phyloP scores from a whole-genome alignment of 495 filamentous ascomycete species.

The Patellaria atrata region DNA sequence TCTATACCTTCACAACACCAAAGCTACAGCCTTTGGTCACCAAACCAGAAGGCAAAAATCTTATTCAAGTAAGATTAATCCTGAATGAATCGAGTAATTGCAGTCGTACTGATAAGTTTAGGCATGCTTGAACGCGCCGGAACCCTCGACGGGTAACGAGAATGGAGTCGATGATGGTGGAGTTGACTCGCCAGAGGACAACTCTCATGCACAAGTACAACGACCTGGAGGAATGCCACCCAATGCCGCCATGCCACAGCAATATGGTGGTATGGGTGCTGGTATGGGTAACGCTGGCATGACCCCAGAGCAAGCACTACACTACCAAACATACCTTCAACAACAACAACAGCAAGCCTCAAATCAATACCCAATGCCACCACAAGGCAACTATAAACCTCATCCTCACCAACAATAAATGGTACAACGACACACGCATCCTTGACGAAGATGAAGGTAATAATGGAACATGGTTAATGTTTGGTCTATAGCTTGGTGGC shows the following conservation, averaged over 20 bases:
- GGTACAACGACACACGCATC: too few relatives aligned
- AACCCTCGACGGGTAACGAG: slow-evolving; percentile 71
- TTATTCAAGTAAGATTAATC: slow-evolving; percentile 74
- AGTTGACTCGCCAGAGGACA: slow-evolving; percentile 30
- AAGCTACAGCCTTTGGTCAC: slow-evolving; percentile 98
- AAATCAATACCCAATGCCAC: slow-evolving; percentile 25
- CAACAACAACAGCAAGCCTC: slow-evolving; percentile 24
- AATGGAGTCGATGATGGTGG: slow-evolving; percentile 64
- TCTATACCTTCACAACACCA: slow-evolving; percentile 98
- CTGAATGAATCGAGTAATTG: background rate
- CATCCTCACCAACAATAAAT: slow-evolving; percentile 24
- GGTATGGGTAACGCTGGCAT: slow-evolving; percentile 19
- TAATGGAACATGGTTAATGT: too few relatives aligned
- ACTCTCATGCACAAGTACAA: slow-evolving; percentile 22
- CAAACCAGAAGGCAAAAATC: slow-evolving; percentile 98
- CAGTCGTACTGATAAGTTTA: too few relatives aligned
- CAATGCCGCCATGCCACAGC: slow-evolving; percentile 19
- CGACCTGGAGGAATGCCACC: slow-evolving; percentile 17
- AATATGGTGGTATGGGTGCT: slow-evolving; percentile 7
- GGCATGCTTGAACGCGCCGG: slow-evolving; percentile 95
- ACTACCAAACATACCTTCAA: slow-evolving; percentile 31
- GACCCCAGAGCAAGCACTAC: slow-evolving; percentile 28
- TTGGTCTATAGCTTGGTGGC: too few relatives aligned
- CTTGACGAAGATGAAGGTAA: too few relatives aligned
- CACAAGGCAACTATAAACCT: slow-evolving; percentile 18